phyloP scores from a whole-genome alignment of 306 rosid species.

The Pyrus pyrifolia region DNA sequence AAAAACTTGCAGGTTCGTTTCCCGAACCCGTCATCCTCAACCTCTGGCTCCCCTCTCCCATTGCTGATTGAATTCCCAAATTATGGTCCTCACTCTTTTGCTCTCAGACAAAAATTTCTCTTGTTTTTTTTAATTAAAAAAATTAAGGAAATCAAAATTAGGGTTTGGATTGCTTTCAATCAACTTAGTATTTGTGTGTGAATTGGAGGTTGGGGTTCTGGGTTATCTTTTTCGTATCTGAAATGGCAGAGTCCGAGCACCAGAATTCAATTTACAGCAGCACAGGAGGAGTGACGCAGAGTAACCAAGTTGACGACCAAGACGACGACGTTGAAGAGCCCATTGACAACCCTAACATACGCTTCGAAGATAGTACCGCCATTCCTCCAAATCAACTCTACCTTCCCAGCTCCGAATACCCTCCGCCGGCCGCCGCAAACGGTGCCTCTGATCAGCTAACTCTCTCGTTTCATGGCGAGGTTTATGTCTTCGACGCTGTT shows the following conservation, averaged over 20 bases:
- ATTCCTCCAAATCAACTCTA: conserved; percentile 16
- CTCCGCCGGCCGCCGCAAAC: conserved; percentile 22
- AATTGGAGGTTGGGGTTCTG: background rate
- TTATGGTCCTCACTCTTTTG: background rate
- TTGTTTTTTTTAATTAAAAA: no score
- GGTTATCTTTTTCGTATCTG: background rate
- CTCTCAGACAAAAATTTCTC: background rate
- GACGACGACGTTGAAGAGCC: conserved; percentile 48
- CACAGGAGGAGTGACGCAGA: conserved; percentile 19
- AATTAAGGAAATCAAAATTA: background rate
- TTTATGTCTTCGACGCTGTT: conserved; percentile 51
- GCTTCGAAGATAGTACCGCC: conserved; percentile 26
- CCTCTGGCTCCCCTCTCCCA: background rate
- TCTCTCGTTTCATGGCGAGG: conserved; percentile 50
- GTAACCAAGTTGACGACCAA: conserved; percentile 30
- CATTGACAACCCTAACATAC: conserved; percentile 42
- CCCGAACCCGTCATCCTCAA: background rate
- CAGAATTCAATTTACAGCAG: conserved; percentile 29
- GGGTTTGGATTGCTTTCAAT: background rate
- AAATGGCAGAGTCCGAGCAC: conserved; percentile 31
- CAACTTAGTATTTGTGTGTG: background rate
- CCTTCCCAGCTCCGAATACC: conserved; percentile 28
- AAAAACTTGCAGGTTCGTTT: background rate
- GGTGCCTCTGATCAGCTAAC: conserved; percentile 45
- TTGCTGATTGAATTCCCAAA: background rate